Percentiles rank a stretch among this genome's conserved stretches.
Conservation (phyloP, 2,329 filamentous ascomycete genomes). For the Venturia asperata region DNA sequence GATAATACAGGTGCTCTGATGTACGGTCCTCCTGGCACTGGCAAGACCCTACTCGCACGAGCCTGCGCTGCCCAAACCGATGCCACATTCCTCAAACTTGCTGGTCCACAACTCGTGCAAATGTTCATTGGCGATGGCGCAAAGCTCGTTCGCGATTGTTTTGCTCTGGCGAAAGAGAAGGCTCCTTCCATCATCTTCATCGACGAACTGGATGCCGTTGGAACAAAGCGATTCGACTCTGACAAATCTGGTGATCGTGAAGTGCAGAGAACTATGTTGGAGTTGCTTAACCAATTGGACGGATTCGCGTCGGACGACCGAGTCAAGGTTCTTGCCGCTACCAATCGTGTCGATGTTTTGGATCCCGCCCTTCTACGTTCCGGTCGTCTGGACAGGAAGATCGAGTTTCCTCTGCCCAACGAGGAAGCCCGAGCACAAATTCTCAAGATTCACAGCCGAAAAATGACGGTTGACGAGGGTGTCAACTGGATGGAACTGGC, state of each 20-base stretch:
- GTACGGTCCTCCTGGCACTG: slow-evolving; percentile 90
- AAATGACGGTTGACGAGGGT: slow-evolving; percentile 90
- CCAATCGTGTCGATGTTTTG: slow-evolving; percentile 88
- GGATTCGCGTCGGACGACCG: slow-evolving; percentile 95
- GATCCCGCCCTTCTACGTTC: slow-evolving; percentile 88
- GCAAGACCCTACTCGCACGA: slow-evolving; percentile 85
- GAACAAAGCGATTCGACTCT: slow-evolving; percentile 97
- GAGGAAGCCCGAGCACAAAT: slow-evolving; percentile 97
- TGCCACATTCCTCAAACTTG: slow-evolving; percentile 96
- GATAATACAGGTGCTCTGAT: slow-evolving; percentile 71
- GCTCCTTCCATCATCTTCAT: slow-evolving; percentile 99
- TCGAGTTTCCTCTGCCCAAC: slow-evolving; percentile 96
- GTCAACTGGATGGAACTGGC: slow-evolving; percentile 97
- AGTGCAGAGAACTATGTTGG: slow-evolving; percentile 97
- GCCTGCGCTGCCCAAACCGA: slow-evolving; percentile 97
- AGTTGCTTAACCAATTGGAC: slow-evolving; percentile 95
- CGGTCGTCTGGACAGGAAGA: slow-evolving; percentile 90
- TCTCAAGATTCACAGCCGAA: slow-evolving; percentile 91
- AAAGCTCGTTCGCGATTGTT: slow-evolving; percentile 95
- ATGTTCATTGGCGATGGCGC: slow-evolving; percentile 99
- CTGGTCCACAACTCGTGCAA: slow-evolving; percentile 93
- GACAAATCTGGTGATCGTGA: slow-evolving; percentile 97
- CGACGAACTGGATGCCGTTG: slow-evolving; percentile 97
- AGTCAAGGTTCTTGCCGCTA: slow-evolving; percentile 92
- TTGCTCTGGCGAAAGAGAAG: slow-evolving; percentile 96